These are phyloP conservation scores for Chlorella sp. DNA, from an alignment of 139 green algal genomes.

Conservation along the genomic window DNA sequence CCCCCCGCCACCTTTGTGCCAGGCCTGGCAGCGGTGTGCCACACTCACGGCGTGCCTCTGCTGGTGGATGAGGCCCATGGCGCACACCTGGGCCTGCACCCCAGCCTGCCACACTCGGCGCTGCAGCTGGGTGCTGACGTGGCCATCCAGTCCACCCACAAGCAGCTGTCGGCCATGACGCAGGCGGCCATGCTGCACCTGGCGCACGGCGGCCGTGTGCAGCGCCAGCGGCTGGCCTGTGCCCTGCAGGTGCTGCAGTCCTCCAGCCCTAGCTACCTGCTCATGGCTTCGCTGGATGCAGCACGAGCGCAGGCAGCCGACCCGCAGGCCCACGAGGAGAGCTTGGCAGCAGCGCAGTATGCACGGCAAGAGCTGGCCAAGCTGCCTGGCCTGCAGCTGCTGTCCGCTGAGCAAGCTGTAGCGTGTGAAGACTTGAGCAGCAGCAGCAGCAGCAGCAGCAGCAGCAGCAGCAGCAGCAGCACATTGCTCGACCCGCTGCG, in stretches of 20 bases:
- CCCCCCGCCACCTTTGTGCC: background rate
- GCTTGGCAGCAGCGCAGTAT: conserved; percentile 49
- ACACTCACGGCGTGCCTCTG: conserved; percentile 65
- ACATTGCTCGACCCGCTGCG: conserved; percentile 76
- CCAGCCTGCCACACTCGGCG: conserved; percentile 52
- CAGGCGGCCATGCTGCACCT: conserved; percentile 95
- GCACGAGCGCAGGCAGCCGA: conserved; percentile 61
- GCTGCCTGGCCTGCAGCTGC: conserved; percentile 31
- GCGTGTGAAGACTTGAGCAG: background rate
- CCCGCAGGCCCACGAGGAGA: conserved; percentile 33
- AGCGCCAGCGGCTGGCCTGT: background rate
- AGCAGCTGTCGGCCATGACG: conserved; percentile 86
- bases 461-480: background rate
- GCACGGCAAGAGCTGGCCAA: conserved; percentile 6
- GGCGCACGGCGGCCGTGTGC: conserved; percentile 10
- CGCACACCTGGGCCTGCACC: conserved; percentile 80
- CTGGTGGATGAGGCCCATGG: conserved; percentile 96
- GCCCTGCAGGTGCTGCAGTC: conserved; percentile 65
- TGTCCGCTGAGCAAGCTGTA: background rate
- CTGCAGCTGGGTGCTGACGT: conserved; percentile 84
- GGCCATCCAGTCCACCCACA: conserved; percentile 95
- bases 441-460: background rate
- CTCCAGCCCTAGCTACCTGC: conserved; percentile 89
- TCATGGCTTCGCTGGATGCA: conserved; percentile 92
- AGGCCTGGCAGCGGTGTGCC: conserved; percentile 70